Conservation (phyloP, 768 basidiomycete genomes). For the Termitomyces sp. region DNA sequence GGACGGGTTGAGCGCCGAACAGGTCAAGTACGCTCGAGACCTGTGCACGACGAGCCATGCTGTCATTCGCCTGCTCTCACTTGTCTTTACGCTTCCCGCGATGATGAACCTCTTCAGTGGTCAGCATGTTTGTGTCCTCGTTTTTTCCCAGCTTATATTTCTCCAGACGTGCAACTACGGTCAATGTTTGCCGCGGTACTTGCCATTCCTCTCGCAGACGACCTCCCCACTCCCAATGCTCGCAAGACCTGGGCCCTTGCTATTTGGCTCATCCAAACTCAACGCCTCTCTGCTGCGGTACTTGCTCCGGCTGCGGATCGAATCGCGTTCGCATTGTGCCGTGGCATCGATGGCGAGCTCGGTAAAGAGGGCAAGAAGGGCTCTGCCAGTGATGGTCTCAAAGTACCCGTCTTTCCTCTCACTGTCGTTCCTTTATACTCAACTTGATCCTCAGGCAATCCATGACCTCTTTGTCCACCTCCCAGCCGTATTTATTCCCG, state of each 20-base stretch:
- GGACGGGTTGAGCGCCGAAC: slow-evolving; percentile 69
- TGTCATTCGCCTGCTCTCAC: slow-evolving; percentile 59
- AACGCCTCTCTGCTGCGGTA: slow-evolving; percentile 60
- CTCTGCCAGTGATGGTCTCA: slow-evolving; percentile 70
- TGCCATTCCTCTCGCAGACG: slow-evolving; percentile 64
- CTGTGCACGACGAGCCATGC: slow-evolving; percentile 69
- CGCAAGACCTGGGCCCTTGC: slow-evolving; percentile 82
- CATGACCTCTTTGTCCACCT: slow-evolving; percentile 63
- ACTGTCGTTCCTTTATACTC: slow-evolving; percentile 2
- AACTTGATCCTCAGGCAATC: slow-evolving; percentile 47
- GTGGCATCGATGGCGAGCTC: slow-evolving; percentile 78
- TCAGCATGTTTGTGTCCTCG: slow-evolving; percentile 24
- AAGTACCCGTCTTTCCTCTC: slow-evolving; percentile 36
- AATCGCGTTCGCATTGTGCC: slow-evolving; percentile 65
- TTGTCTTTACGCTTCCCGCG: slow-evolving; percentile 56
- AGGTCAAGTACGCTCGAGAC: slow-evolving; percentile 76
- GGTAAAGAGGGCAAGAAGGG: slow-evolving; percentile 91
- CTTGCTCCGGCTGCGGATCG: slow-evolving; percentile 58
- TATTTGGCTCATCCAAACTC: slow-evolving; percentile 68
- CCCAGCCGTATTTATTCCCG: slow-evolving; percentile 63
- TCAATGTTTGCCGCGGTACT: slow-evolving; percentile 59
- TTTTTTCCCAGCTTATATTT: slow-evolving; percentile 2
- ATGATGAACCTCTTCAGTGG: slow-evolving; percentile 58
- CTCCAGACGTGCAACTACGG: slow-evolving; percentile 51
- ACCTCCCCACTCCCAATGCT: slow-evolving; percentile 75